Conservation (phyloP, 805 yeast species). For the Saturnispora halmiae region DNA sequence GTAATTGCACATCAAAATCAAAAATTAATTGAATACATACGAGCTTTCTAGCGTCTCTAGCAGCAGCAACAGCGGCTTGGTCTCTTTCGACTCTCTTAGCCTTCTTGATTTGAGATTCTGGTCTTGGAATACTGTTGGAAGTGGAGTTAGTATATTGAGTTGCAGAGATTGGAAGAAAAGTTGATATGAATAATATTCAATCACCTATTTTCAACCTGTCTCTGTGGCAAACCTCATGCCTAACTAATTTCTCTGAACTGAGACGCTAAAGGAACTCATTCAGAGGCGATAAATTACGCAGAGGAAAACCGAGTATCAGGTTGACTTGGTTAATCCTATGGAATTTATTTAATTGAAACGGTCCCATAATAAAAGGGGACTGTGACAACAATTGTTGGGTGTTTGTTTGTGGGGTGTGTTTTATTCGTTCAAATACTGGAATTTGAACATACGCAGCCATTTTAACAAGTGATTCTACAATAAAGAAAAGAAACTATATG, state of each 20-base stretch:
- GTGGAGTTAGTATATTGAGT: constrained; percentile 9
- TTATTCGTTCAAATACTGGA: not conserved
- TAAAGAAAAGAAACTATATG: not conserved
- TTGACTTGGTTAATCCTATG: constrained; percentile 26
- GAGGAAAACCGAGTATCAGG: constrained; percentile 27
- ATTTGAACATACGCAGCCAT: constrained; percentile 23
- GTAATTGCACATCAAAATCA: not conserved
- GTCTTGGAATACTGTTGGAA: constrained; percentile 40
- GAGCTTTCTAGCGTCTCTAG: constrained; percentile 65
- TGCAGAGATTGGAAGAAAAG: not conserved
- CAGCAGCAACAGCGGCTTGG: constrained; percentile 72
- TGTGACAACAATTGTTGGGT: constrained; percentile 5
- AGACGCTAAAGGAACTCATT: constrained; percentile 20
- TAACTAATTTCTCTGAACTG: constrained; percentile 24
- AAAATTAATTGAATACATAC: constrained; percentile 44
- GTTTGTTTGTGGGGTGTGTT: too few relatives aligned
- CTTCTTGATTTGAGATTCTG: constrained; percentile 84
- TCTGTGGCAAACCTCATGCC: constrained; percentile 10
- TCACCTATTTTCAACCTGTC: not conserved
- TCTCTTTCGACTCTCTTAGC: constrained; percentile 69
- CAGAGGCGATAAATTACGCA: constrained; percentile 23
- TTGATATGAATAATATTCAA: not conserved
- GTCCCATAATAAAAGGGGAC: too few relatives aligned
- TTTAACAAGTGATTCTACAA: constrained; percentile 9
- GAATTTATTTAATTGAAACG: constrained; percentile 26